phyloP scores from a whole-genome alignment of 345 rosid genomes.

The Populus deltoides region DNA sequence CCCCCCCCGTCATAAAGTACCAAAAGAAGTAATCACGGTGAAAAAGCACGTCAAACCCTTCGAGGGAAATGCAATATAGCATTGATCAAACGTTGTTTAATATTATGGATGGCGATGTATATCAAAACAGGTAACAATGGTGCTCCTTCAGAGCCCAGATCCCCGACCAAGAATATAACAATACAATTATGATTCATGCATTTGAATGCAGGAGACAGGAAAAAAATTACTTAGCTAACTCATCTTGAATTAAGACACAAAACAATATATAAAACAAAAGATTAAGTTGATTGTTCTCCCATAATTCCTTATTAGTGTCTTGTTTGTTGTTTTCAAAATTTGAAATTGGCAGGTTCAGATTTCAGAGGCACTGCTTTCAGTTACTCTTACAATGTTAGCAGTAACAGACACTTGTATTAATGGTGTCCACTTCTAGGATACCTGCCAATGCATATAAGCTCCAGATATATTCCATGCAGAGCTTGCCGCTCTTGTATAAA shows the following conservation, averaged over 20 bases:
- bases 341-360: conserved; percentile 28
- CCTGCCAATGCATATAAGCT: conserved; percentile 40
- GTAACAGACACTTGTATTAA: conserved; percentile 30
- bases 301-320: not conserved
- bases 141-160: not conserved
- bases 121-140: not conserved
- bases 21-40: not conserved
- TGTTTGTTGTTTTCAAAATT: conserved; percentile 18
- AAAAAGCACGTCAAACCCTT: conserved; percentile 2
- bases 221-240: not conserved
- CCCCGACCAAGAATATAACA: no score
- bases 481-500: conserved; percentile 20
- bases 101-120: not conserved
- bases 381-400: conserved; percentile 20
- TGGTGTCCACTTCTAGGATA: conserved; percentile 36
- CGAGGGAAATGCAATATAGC: not conserved
- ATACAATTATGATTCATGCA: not conserved
- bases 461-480: conserved; percentile 41
- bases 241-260: conserved; percentile 7
- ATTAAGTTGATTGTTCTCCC: conserved; percentile 13
- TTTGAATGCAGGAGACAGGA: conserved; percentile 2
- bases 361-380: conserved; percentile 32
- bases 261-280: conserved; percentile 2
- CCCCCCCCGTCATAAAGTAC: conserved; percentile 16
- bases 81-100: not conserved